Percentiles rank a stretch among this genome's conserved stretches.
Evolutionary conservation across 2,329 filamentous ascomycete genomes (phyloP).

Genomic region (Pseudogymnoascus sp.): DNA sequence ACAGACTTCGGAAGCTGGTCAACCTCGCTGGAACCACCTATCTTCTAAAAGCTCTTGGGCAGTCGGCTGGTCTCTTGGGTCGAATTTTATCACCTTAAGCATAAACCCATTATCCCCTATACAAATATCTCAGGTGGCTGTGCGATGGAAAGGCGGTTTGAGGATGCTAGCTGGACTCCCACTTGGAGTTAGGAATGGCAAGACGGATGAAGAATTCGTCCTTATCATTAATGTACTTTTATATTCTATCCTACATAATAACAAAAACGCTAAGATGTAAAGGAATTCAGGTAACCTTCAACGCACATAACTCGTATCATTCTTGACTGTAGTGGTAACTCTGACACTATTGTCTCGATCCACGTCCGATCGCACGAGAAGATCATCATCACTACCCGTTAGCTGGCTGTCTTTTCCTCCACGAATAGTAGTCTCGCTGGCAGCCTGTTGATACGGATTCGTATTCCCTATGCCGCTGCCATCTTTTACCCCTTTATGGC

Average conservation of each 20-base stretch:
- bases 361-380: not conserved
- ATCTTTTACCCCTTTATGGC: not conserved
- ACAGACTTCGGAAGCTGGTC: not conserved
- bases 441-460: not conserved
- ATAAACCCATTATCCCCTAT: constrained; percentile 27
- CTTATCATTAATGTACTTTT: not conserved
- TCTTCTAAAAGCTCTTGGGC: constrained; percentile 32
- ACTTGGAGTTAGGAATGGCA: not conserved
- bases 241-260: not conserved
- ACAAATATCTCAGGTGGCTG: not conserved
- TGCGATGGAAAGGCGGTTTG: not conserved
- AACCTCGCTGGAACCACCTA: constrained; percentile 28
- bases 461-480: not conserved
- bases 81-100: constrained; percentile 36
- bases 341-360: not conserved
- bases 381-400: not conserved
- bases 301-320: not conserved
- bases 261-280: not conserved
- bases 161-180: not conserved
- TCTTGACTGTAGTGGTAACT: not conserved
- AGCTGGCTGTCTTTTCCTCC: not conserved
- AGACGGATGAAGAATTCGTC: not conserved
- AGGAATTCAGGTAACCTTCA: not conserved
- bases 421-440: not conserved
- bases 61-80: constrained; percentile 34